These are phyloP conservation scores for Dothiorella sarmentorum DNA, from an alignment of 2,329 filamentous ascomycete species.

Conservation along the genomic window DNA sequence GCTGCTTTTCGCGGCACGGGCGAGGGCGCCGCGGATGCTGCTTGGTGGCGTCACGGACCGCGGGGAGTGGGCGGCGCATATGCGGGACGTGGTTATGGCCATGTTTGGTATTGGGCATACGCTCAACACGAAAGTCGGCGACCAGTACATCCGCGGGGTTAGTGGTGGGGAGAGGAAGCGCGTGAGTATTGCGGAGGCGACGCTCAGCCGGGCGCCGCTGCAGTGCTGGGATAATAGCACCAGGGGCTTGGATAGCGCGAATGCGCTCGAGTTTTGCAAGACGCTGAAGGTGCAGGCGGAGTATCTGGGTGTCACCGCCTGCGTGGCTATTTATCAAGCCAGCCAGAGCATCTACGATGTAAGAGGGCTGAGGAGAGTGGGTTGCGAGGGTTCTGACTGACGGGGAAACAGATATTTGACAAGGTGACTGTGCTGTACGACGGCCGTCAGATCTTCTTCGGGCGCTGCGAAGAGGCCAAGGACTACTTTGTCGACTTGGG, in stretches of 20 bases:
- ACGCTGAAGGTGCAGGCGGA: conserved; percentile 66
- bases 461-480: conserved; percentile 60
- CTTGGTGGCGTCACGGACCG: conserved; percentile 54
- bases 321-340: conserved; percentile 72
- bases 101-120: conserved; percentile 73
- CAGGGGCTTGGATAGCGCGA: conserved; percentile 70
- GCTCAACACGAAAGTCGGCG: conserved; percentile 68
- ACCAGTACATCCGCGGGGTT: conserved; percentile 72
- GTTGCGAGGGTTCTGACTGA: neutral
- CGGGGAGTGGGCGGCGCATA: conserved; percentile 56
- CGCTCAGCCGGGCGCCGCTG: conserved; percentile 59
- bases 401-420: conserved; percentile 50
- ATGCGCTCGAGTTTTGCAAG: conserved; percentile 71
- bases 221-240: conserved; percentile 80
- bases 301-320: conserved; percentile 62
- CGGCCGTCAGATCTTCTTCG: conserved; percentile 71
- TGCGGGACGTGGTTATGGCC: conserved; percentile 71
- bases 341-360: conserved; percentile 64
- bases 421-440: conserved; percentile 66
- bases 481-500: conserved; percentile 69
- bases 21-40: conserved; percentile 61
- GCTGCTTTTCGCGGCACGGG: conserved; percentile 70
- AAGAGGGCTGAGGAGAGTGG: neutral
- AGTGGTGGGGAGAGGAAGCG: conserved; percentile 76
- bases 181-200: conserved; percentile 77